phyloP scores from a whole-genome alignment of 331 rosid genomes.

The Dryas integrifolia region DNA sequence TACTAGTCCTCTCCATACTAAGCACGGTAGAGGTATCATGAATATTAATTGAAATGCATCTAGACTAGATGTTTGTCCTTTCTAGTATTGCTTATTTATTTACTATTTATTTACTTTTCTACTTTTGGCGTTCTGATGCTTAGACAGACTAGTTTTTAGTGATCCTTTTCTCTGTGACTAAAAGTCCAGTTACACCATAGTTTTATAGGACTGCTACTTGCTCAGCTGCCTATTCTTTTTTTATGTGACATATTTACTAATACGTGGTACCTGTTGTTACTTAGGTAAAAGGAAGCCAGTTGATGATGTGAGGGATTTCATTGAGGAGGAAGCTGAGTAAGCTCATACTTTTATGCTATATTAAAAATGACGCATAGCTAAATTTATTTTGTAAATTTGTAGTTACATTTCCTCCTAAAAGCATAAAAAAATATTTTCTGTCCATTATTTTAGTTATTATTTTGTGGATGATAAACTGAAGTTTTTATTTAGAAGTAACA shows the following conservation, averaged over 20 bases:
- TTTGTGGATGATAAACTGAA: neutral
- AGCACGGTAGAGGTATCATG: conserved; percentile 46
- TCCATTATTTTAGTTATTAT: neutral
- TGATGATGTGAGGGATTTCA: conserved; percentile 48
- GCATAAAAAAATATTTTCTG: neutral
- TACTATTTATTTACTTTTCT: neutral
- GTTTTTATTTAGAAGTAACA: neutral
- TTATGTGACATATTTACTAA: conserved; percentile 16
- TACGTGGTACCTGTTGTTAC: conserved; percentile 25
- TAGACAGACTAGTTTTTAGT: neutral
- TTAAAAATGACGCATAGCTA: neutral
- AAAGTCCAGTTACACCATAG: neutral
- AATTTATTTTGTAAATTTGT: neutral
- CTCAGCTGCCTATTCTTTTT: conserved; percentile 1
- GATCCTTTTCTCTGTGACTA: neutral
- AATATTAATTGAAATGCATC: conserved; percentile 21
- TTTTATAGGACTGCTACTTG: conserved; percentile 8
- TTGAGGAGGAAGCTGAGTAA: conserved; percentile 98
- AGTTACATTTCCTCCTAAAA: conserved; percentile 3
- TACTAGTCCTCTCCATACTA: conserved; percentile 28
- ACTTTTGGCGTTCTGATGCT: neutral
- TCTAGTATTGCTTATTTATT: conserved; percentile 13
- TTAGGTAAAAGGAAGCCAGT: conserved; percentile 60
- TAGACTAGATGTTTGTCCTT: conserved; percentile 9
- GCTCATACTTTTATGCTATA: conserved; percentile 26